These are phyloP conservation scores for Penicillium robsamsonii DNA, from an alignment of 495 filamentous ascomycete species.

Conservation along the genomic window DNA sequence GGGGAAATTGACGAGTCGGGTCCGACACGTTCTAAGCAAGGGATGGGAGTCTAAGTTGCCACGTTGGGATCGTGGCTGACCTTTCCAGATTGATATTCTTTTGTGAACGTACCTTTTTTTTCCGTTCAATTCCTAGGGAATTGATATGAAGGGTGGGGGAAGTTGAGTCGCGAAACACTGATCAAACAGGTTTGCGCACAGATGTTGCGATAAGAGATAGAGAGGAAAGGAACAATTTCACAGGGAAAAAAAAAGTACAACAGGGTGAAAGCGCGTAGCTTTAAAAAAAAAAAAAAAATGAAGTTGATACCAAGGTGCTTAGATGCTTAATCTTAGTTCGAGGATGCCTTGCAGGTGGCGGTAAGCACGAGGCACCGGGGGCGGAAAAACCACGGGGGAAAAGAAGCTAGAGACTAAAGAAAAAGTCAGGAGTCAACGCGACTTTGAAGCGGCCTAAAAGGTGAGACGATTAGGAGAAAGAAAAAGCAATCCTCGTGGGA, in stretches of 20 bases:
- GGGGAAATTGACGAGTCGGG: conserved; percentile 33
- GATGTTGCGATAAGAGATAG: conserved; percentile 3
- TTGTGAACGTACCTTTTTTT: conserved; percentile 4
- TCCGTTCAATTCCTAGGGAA: neutral
- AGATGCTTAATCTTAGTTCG: conserved; percentile 53
- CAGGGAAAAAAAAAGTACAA: neutral
- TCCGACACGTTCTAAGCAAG: conserved; percentile 32
- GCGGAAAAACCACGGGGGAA: conserved; percentile 28
- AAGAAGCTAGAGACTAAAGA: conserved; percentile 24
- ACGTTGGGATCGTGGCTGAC: conserved; percentile 27
- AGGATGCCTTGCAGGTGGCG: conserved; percentile 51
- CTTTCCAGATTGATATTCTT: conserved; percentile 3
- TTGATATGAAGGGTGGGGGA: neutral
- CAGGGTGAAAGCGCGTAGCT: neutral
- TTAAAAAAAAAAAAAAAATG: conserved; percentile 20
- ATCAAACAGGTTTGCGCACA: conserved; percentile 7
- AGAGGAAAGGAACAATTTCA: neutral
- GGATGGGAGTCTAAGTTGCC: conserved; percentile 31
- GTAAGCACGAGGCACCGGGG: conserved; percentile 39
- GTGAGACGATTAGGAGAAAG: conserved; percentile 29
- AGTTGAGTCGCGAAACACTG: conserved; percentile 14
- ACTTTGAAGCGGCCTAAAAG: conserved; percentile 22
- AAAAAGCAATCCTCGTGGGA: conserved; percentile 43
- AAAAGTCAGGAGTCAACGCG: conserved; percentile 13
- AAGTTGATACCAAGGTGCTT: conserved; percentile 48